Evolutionary conservation across 306 rosid genomes (phyloP).

Genomic region (Quercus dentata): DNA sequence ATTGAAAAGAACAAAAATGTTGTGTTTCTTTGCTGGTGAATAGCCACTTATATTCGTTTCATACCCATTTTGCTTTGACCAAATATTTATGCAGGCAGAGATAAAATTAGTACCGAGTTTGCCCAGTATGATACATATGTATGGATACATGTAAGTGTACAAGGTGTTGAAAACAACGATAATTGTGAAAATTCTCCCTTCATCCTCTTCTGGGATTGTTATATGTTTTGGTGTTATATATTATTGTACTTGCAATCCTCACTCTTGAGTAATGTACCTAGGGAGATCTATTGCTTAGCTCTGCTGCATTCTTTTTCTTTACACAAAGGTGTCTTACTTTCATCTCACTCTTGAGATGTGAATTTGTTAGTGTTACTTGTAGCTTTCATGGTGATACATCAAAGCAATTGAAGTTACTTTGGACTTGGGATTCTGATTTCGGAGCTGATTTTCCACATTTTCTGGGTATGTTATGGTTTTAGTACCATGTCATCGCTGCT

Average conservation of each 20-base stretch:
- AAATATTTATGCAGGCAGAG: conserved; percentile 24
- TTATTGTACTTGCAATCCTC: not conserved
- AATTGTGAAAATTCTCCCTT: conserved; percentile 8
- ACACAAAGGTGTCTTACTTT: not conserved
- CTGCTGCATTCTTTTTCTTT: not conserved
- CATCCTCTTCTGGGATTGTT: not conserved
- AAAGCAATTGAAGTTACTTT: not conserved
- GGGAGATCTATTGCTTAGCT: not conserved
- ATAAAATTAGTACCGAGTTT: conserved; percentile 28
- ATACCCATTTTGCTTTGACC: conserved; percentile 16
- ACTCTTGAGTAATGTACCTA: not conserved
- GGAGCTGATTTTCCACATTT: not conserved
- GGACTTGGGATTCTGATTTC: not conserved
- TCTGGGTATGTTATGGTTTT: not conserved
- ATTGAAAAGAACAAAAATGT: conserved; percentile 32
- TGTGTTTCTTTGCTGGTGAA: conserved; percentile 26
- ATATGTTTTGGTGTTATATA: not conserved
- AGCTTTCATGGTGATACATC: not conserved
- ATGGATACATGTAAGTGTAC: conserved; percentile 31
- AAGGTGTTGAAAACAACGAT: conserved; percentile 27
- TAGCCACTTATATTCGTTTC: conserved; percentile 25
- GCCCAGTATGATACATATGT: conserved; percentile 40
- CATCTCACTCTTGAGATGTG: not conserved
- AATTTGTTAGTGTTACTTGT: not conserved
- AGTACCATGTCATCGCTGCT: too few species aligned